Evolutionary conservation across 2,329 filamentous ascomycete genomes (phyloP), one percentile per base, ranked within the genome.

Genomic region (Pseudocercospora fijiensis): DNA sequence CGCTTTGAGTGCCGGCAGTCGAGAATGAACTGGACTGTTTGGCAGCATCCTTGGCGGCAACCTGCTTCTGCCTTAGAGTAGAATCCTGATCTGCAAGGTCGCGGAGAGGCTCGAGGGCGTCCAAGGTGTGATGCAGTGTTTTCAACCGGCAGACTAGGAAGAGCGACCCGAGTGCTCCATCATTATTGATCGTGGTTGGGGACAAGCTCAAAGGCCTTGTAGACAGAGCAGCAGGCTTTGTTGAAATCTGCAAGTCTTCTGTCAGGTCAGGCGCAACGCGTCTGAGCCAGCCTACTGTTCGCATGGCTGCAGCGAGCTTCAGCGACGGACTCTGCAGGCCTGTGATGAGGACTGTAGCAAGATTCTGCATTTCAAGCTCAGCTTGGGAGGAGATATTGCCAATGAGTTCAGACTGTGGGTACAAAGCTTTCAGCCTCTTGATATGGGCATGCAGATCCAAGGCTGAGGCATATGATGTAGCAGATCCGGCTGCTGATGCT

Each of bases 371-470:
- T 41, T 92, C 91, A 59, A 87, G 87, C 71, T 96, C 92, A 9
- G 94, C 91, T 75, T 97, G 91, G 2, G 79, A 75, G 9, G 88
- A 83, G 20, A 98, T 88, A 24, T 89, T 88, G 18, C 83, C 82
- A 26, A 98, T 85, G 49, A 98, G 81, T 0, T 85, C 81, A 0
- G 92, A 96, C 58, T 88, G 82, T 0, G 93, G 90, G 75, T 97
- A 96, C 27, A 98, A 81, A 0, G 88, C 86, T 65, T 92, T 88
- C 5, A 99, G 82, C 7, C 95, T 87, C 70, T 91, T 91, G 74
- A 97, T 95, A 75, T 98, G 95, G n/a, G 91, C 89, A 74, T 96
- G 90, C 2, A 99, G 83, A 76, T 99, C 95, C 33, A 99, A 82
- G 0, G 93, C 93, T 0, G 92, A 91, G 1, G 92, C 89, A 80